These are phyloP conservation scores for Eremothecium coryli DNA, from an alignment of 1,139 yeast genomes.

Conservation along the genomic window DNA sequence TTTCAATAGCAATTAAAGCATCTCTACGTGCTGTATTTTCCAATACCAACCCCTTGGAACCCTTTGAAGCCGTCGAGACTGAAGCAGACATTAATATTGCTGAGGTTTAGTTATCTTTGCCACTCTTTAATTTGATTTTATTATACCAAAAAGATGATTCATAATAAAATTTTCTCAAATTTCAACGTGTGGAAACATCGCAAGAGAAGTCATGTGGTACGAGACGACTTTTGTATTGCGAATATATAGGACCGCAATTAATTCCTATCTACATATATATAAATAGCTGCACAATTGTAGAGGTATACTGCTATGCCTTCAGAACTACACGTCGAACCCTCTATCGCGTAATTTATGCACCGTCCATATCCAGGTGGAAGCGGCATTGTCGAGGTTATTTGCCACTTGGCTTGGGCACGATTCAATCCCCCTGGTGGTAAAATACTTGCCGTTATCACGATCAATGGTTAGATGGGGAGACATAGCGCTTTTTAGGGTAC, in stretches of 20 bases:
- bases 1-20: constrained; percentile 79
- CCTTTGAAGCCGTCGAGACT: constrained; percentile 6
- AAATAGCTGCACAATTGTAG: no score
- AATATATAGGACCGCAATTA: no score
- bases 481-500: constrained; percentile 57
- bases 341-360: constrained; percentile 49
- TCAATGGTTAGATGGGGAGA: constrained; percentile 43
- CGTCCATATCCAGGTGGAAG: constrained; percentile 82
- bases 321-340: constrained; percentile 33
- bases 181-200: no score
- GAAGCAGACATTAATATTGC: constrained; percentile 9
- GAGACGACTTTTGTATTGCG: no score
- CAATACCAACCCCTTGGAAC: constrained; percentile 28
- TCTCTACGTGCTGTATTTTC: constrained; percentile 82
- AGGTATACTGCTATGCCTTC: no score
- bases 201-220: no score
- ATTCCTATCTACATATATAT: no score
- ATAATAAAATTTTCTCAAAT: no score
- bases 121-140: no score
- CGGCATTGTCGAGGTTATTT: constrained; percentile 50
- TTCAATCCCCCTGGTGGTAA: constrained; percentile 50
- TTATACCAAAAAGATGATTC: constrained; percentile 8
- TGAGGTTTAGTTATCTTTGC: neutral
- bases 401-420: constrained; percentile 52
- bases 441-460: constrained; percentile 62